These are phyloP conservation scores for Talaromyces proteolyticus DNA, from an alignment of 495 filamentous ascomycete species.

Conservation along the genomic window DNA sequence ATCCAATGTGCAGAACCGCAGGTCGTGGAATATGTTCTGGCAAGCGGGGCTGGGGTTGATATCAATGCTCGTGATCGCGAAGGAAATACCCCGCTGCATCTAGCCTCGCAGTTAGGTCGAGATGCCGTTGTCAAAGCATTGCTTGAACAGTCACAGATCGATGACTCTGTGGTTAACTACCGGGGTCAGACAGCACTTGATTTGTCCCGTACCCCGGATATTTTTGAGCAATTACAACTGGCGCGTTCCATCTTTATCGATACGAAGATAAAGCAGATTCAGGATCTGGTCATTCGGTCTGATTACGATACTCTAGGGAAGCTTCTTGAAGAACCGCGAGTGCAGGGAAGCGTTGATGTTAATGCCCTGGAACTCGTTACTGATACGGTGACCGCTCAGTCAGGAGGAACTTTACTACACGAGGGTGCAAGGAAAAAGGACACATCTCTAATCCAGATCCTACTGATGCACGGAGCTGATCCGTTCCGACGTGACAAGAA, in stretches of 20 bases:
- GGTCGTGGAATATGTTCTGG: slow-evolving; percentile 94
- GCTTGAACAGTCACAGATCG: slow-evolving; percentile 72
- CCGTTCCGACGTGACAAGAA: slow-evolving; percentile 92
- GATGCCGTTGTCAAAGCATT: slow-evolving; percentile 72
- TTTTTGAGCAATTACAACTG: slow-evolving; percentile 92
- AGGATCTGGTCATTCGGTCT: slow-evolving; percentile 61
- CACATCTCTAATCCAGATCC: slow-evolving; percentile 74
- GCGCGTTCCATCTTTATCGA: slow-evolving; percentile 88
- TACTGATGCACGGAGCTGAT: slow-evolving; percentile 94
- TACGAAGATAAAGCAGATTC: slow-evolving; percentile 73
- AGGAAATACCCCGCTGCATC: slow-evolving; percentile 88
- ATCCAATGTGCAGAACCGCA: slow-evolving; percentile 94
- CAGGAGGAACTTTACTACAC: slow-evolving; percentile 84
- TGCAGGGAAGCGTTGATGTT: slow-evolving; percentile 80
- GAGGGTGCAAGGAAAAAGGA: slow-evolving; percentile 88
- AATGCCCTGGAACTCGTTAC: slow-evolving; percentile 84
- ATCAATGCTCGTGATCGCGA: slow-evolving; percentile 87
- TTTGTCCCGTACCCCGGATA: slow-evolving; percentile 82
- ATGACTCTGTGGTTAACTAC: slow-evolving; percentile 88
- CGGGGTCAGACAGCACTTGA: slow-evolving; percentile 83
- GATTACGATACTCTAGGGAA: slow-evolving; percentile 74
- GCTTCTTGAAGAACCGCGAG: slow-evolving; percentile 74
- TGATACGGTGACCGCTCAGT: slow-evolving; percentile 65
- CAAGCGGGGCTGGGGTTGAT: slow-evolving; percentile 60
- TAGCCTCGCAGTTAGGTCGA: slow-evolving; percentile 79